Evolutionary conservation across 2,329 filamentous ascomycete species (phyloP), one percentile per base, ranked within the genome.

Genomic region (Penicillium sp.): DNA sequence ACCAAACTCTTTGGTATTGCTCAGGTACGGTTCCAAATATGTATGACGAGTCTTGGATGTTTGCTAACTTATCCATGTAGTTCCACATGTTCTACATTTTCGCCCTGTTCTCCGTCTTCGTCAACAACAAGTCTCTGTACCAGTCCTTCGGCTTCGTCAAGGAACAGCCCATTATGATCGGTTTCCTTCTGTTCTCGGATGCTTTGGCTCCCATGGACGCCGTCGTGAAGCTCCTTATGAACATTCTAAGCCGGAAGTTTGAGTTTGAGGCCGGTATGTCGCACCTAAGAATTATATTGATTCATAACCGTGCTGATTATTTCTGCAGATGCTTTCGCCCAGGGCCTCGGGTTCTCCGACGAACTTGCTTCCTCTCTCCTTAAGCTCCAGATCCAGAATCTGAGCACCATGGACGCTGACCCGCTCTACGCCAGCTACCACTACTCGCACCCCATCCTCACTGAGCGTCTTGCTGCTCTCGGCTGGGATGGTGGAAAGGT

Each of bases 391-490:
- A 89, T 96, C 65, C 91, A 97, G 77, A 98, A 98, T 69, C 80
- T 98, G 60, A 95, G 89, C 73, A 95, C 89, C 54, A 97, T 98
- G 92, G 93, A 98, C 64, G 93, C 93, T 25, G 95, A 98, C 74
- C 95, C 88, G 87, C 84, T 96, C 81, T 98, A 95, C 72, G 93
- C 93, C 46, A 95, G 87, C 74, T 98, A 97, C 78, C 91, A 98
- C 76, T 96, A 95, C 79, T 96, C 92, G 23, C 93, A 98, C 74
- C 93, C 93, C 1, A 96, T 97, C 59, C 78, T 98, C 59, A 88
- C 91, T 1, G 95, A 98, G 80, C 84, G 93, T 64, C 79, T 98
- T 63, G 89, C 88, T 71, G 93, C 92, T 1, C 80, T 98, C 53
- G 86, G 88, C 57, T 98, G 92, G 91, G 84, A 85, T 66, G 83